These are phyloP conservation scores for Puccinia hordei DNA, from an alignment of 1,284 basidiomycete species.

Conservation along the genomic window DNA sequence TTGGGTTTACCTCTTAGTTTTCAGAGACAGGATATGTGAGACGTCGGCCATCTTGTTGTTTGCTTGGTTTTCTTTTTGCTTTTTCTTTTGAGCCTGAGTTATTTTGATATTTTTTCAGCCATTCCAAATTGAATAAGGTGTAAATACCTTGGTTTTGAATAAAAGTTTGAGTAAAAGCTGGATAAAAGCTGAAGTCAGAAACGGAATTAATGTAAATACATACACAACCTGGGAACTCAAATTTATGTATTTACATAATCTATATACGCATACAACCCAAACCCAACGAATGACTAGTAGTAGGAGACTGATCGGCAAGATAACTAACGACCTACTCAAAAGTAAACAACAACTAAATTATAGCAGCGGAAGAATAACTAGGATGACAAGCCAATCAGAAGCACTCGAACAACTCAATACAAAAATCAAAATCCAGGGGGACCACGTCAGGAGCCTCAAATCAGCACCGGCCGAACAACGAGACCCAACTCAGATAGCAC, in stretches of 20 bases:
- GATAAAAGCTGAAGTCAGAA: too few relatives aligned
- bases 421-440: constrained; percentile 32
- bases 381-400: not conserved
- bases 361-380: not conserved
- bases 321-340: not conserved
- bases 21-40: constrained; percentile 34
- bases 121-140: not conserved
- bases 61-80: not conserved
- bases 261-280: too few relatives aligned
- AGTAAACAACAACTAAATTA: not conserved
- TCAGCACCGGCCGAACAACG: not conserved
- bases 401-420: constrained; percentile 18
- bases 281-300: too few relatives aligned
- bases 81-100: not conserved
- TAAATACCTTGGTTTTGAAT: not conserved
- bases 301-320: not conserved
- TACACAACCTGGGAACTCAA: too few relatives aligned
- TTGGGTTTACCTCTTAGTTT: not conserved
- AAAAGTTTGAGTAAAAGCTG: not conserved
- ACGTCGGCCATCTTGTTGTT: constrained; percentile 38
- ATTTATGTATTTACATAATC: too few relatives aligned
- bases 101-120: too few relatives aligned
- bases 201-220: too few relatives aligned
- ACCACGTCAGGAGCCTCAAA: constrained; percentile 31
- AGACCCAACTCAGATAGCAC: not conserved